Percentiles rank a stretch among this genome's conserved stretches.
Conservation (phyloP, 1,284 basidiomycete genomes). For the Moniliella sp. region DNA sequence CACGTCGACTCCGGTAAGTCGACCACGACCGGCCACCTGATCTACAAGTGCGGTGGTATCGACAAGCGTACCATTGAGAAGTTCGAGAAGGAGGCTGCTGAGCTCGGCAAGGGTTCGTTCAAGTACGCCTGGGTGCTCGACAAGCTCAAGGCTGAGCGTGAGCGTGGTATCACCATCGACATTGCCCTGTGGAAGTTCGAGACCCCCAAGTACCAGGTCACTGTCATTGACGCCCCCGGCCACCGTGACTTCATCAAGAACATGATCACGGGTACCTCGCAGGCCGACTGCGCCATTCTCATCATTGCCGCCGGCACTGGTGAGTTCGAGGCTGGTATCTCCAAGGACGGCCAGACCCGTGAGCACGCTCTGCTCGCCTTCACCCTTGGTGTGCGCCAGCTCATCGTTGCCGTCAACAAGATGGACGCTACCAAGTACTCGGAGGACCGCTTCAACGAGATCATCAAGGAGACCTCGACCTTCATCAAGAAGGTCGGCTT, state of each 20-base stretch:
- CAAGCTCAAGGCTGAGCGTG: conserved; percentile 94
- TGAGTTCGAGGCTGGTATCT: conserved; percentile 99
- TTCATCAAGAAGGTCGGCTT: conserved; percentile 99
- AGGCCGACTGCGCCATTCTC: conserved; percentile 97
- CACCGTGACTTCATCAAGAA: conserved; percentile 99
- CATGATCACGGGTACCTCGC: conserved; percentile 60
- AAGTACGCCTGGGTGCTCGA: conserved; percentile 94
- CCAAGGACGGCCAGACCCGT: conserved; percentile 99
- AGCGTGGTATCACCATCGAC: conserved; percentile 99
- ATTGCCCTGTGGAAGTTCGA: conserved; percentile 47
- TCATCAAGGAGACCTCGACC: conserved; percentile 91
- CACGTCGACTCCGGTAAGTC: conserved; percentile 51
- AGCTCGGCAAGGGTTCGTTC: conserved; percentile 98
- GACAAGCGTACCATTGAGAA: conserved; percentile 99
- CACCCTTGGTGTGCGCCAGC: conserved; percentile 98
- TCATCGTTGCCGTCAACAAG: conserved; percentile 99
- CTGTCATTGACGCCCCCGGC: conserved; percentile 92
- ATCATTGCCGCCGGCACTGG: conserved; percentile 97
- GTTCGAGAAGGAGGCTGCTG: conserved; percentile 99
- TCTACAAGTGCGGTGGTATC: conserved; percentile 99
- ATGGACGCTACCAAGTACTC: conserved; percentile 98
- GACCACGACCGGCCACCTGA: conserved; percentile 98
- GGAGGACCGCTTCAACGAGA: conserved; percentile 99
- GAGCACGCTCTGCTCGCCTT: conserved; percentile 98
- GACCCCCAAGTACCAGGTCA: conserved; percentile 37